Evolutionary conservation across 2,329 filamentous ascomycete species (phyloP), one percentile per base, ranked within the genome.

Genomic region (Colletotrichum theobromicola): DNA sequence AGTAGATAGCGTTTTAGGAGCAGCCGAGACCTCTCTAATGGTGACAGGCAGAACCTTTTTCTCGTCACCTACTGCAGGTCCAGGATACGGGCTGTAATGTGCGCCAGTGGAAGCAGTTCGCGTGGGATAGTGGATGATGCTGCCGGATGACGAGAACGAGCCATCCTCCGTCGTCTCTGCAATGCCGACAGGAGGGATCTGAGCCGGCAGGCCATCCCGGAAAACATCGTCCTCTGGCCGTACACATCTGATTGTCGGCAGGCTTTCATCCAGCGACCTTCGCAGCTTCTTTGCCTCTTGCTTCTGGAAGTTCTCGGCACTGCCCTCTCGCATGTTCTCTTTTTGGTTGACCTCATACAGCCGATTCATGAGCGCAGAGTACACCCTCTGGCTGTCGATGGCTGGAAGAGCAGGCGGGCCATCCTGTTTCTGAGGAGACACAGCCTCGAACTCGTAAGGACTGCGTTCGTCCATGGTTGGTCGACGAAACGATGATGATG

Each of bases 331-430:
- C 15, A 69, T 18, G 15, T 63, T 34, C 7, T 60, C 26, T 16
- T 32, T 62, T 24, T 53, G 34, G 50, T 83, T 83, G 3, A 83
- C 85, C 13, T 87, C 85, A 12, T 86, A 81, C 55, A 91, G 81
- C 37, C 87, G 85, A 75, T 89, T 89, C 83, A 93, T 90, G n/a
- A 94, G 83, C 2, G 91, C 92, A 7, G 90, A 91, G 78, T 92
- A 93, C 4, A 94, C 87, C 42, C 89, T 87, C 50, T 91, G 87
- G 73, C 90, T 91, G 71, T 92, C 87, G 28, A 91, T 83, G 1
- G 84, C 78, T 67, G 78, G 79, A 50, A 78, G 76, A 60, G 4
- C 70, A 78, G 42, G 78, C 71, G 68, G 76, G 2, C 35, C 37
- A 18, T n/a, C 18, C 12, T 5, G 7, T 12, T 34, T 53, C 16